phyloP scores from a whole-genome alignment of 2,329 filamentous ascomycete genomes.

The Peltaster fructicola region DNA sequence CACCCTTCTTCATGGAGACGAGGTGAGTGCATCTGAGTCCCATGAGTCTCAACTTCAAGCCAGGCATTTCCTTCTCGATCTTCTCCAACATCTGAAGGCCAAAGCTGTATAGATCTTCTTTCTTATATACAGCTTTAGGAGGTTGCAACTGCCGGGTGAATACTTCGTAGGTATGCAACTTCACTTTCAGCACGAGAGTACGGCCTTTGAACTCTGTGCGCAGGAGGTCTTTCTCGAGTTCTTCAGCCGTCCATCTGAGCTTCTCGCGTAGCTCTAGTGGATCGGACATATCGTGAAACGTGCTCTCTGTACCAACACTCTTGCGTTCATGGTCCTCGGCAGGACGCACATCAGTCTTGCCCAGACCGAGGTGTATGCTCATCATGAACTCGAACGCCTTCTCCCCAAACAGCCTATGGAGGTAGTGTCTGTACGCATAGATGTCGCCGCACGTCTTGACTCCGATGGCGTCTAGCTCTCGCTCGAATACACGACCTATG shows the following conservation, averaged over 20 bases:
- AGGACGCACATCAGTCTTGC: constrained; percentile 68
- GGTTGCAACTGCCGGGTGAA: constrained; percentile 64
- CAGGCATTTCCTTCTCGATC: constrained; percentile 65
- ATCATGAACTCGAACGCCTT: constrained; percentile 82
- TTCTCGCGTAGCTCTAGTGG: constrained; percentile 54
- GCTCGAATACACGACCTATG: constrained; percentile 82
- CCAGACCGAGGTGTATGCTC: constrained; percentile 68
- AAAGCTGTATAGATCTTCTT: constrained; percentile 70
- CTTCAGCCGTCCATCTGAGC: constrained; percentile 62
- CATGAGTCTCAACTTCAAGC: constrained; percentile 67
- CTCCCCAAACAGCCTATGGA: constrained; percentile 69
- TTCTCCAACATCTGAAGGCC: constrained; percentile 69
- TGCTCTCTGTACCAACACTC: constrained; percentile 84
- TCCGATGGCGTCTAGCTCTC: constrained; percentile 74
- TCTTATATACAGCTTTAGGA: constrained; percentile 51
- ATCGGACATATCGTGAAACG: constrained; percentile 64
- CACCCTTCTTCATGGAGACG: constrained; percentile 65
- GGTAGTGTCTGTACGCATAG: constrained; percentile 53
- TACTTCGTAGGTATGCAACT: constrained; percentile 86
- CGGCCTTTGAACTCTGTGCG: constrained; percentile 70
- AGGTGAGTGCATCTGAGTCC: constrained; percentile 78
- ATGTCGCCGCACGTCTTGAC: constrained; percentile 81
- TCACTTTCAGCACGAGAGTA: constrained; percentile 84
- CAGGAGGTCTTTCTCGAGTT: constrained; percentile 70
- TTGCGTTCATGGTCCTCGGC: constrained; percentile 83